These are phyloP conservation scores for Tricholoma matsutake DNA, from an alignment of 768 basidiomycete species.

Conservation along the genomic window DNA sequence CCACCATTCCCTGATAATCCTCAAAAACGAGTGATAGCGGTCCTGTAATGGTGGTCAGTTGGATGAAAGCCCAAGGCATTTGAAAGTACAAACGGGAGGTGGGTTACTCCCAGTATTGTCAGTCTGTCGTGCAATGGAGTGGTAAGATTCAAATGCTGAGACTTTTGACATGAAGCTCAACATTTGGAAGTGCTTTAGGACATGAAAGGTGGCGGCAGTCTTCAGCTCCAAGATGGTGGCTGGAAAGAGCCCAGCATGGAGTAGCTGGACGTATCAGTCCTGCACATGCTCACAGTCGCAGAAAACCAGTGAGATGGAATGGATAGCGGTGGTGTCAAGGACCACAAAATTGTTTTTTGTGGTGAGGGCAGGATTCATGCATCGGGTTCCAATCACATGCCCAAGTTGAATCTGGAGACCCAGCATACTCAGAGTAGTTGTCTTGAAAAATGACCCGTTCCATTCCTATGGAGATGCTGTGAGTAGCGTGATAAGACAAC, in stretches of 20 bases:
- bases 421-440: no score
- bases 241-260: slow-evolving; percentile 8
- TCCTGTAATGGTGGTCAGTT: slow-evolving; percentile 11
- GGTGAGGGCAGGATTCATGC: neutral
- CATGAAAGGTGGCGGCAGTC: slow-evolving; percentile 8
- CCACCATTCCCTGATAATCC: slow-evolving; percentile 17
- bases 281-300: neutral
- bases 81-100: neutral
- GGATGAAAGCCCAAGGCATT: neutral
- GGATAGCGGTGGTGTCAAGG: neutral
- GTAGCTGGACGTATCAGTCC: slow-evolving; percentile 6
- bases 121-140: no score
- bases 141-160: slow-evolving; percentile 10
- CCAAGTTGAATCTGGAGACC: slow-evolving; percentile 1
- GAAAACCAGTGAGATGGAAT: neutral
- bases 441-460: no score
- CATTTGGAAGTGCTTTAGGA: no score
- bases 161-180: slow-evolving; percentile 12
- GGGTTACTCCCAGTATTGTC: slow-evolving; percentile 4
- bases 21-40: slow-evolving; percentile 16
- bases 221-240: slow-evolving; percentile 8
- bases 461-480: no score
- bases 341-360: neutral
- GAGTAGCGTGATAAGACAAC: no score
- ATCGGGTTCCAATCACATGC: neutral